A percentile compares a stretch with the other conserved stretches of the same genome.
Evolutionary conservation across 2,329 filamentous ascomycete species (phyloP).

Genomic region (Balansia obtecta): DNA sequence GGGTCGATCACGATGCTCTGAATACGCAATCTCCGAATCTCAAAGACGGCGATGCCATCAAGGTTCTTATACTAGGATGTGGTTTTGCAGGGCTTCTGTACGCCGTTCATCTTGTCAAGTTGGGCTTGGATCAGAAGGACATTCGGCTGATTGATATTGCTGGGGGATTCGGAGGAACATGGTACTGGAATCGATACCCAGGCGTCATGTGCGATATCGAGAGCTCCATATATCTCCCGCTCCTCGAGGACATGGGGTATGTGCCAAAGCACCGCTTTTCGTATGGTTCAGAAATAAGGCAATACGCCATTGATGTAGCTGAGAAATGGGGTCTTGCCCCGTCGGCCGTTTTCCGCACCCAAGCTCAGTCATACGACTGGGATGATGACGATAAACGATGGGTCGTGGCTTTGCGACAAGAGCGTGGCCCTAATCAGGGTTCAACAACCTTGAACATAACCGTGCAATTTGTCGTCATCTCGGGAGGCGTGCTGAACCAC

Average conservation of each 20-base stretch:
- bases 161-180: constrained; percentile 35
- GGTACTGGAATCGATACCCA: constrained; percentile 40
- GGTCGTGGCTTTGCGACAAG: constrained; percentile 12
- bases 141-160: constrained; percentile 29
- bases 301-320: constrained; percentile 29
- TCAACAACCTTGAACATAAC: constrained; percentile 18
- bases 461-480: constrained; percentile 26
- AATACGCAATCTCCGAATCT: constrained; percentile 14
- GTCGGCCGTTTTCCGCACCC: constrained; percentile 27
- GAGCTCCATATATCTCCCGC: constrained; percentile 45
- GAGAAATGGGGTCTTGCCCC: constrained; percentile 27
- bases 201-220: constrained; percentile 46
- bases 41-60: constrained; percentile 13
- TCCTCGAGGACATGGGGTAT: constrained; percentile 47
- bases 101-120: constrained; percentile 12
- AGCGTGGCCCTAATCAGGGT: constrained; percentile 12
- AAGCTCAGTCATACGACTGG: constrained; percentile 31
- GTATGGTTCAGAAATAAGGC: constrained; percentile 28
- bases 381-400: constrained; percentile 23
- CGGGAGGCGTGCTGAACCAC: constrained; percentile 25
- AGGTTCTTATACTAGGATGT: constrained; percentile 20
- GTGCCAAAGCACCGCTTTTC: constrained; percentile 40
- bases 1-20: constrained; percentile 20
- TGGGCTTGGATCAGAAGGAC: constrained; percentile 15
- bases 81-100: constrained; percentile 22